phyloP scores from a whole-genome alignment of 306 rosid genomes.

The Fragaria ananassa region DNA sequence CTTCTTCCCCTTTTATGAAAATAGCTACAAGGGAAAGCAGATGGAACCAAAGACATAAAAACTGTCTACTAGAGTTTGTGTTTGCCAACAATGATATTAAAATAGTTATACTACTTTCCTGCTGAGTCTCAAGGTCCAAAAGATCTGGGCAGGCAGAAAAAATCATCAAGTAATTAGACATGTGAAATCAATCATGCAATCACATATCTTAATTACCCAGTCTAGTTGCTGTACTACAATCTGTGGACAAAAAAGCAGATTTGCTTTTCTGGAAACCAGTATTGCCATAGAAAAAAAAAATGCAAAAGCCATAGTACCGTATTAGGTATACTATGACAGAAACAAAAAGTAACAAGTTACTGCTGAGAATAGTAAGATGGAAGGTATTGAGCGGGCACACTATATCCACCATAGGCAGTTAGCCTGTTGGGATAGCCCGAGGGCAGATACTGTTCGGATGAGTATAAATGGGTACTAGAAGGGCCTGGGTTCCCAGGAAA shows the following conservation, averaged over 20 bases:
- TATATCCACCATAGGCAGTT: constrained; percentile 49
- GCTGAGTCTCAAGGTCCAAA: neutral
- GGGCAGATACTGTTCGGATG: constrained; percentile 37
- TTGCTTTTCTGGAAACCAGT: constrained; percentile 27
- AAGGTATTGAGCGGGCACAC: constrained; percentile 43
- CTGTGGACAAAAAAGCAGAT: constrained; percentile 30
- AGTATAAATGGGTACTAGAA: constrained; percentile 45
- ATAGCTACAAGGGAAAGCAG: neutral
- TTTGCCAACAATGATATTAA: neutral
- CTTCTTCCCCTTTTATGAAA: neutral
- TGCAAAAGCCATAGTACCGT: constrained; percentile 29
- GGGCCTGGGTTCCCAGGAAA: constrained; percentile 43
- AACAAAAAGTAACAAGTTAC: constrained; percentile 24
- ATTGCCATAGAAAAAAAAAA: constrained; percentile 21
- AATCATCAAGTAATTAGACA: constrained; percentile 27
- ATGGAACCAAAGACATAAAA: neutral
- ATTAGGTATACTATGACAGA: constrained; percentile 30
- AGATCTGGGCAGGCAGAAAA: constrained; percentile 13
- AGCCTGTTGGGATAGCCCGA: constrained; percentile 45
- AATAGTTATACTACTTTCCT: neutral
- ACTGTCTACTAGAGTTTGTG: neutral
- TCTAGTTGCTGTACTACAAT: constrained; percentile 29
- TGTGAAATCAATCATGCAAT: constrained; percentile 27
- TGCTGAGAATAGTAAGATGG: constrained; percentile 56
- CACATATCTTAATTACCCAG: constrained; percentile 39